phyloP scores from a whole-genome alignment of 371 early-diverging fungal species.

The Fennellomyces sp. region DNA sequence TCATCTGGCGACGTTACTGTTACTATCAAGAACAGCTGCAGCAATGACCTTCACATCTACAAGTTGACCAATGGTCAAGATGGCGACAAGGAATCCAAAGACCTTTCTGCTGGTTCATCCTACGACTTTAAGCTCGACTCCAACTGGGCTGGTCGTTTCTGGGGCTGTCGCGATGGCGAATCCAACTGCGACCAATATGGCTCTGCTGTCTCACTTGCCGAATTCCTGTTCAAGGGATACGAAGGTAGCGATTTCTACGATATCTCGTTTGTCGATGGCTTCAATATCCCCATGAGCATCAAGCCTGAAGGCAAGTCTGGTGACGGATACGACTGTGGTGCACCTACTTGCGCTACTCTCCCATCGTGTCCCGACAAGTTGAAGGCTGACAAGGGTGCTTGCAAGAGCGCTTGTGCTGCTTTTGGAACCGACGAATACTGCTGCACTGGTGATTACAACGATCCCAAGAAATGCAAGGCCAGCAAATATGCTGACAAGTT shows the following conservation, averaged over 20 bases:
- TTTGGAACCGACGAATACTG: conserved; percentile 16
- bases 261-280: conserved; percentile 35
- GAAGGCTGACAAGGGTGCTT: conserved; percentile 13
- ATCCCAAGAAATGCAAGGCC: conserved; percentile 10
- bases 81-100: neutral
- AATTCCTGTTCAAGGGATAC: too few species aligned
- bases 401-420: conserved; percentile 20
- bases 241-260: too few species aligned
- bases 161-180: conserved; percentile 31
- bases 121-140: neutral
- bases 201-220: too few species aligned
- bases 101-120: conserved; percentile 5
- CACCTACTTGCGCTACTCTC: conserved; percentile 9
- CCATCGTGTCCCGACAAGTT: conserved; percentile 16
- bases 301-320: conserved; percentile 7
- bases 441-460: conserved; percentile 17
- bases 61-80: conserved; percentile 30
- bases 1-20: conserved; percentile 10
- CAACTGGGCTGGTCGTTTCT: conserved; percentile 36
- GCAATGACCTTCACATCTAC: conserved; percentile 25
- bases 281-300: conserved; percentile 18
- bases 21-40: conserved; percentile 39
- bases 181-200: conserved; percentile 23
- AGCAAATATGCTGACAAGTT: conserved; percentile 11
- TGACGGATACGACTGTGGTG: conserved; percentile 12